A percentile compares a stretch with the other conserved stretches of the same genome.
phyloP scores from a whole-genome alignment of 352 stramenopile species.

The Pythium periplocum region DNA sequence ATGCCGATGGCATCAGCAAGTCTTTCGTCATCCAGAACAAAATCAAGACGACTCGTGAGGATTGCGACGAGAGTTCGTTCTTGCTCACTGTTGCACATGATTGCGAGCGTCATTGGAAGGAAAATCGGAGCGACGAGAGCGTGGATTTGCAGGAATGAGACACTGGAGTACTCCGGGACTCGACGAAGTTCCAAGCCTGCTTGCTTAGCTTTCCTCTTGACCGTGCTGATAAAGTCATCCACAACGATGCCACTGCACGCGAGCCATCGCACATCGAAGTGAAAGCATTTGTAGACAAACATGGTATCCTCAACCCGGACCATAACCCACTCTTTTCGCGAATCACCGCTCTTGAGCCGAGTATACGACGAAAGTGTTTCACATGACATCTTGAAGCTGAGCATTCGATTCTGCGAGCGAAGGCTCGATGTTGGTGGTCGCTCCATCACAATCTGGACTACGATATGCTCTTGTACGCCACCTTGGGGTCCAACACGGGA shows the following conservation, averaged over 20 bases:
- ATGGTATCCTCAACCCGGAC: slow-evolving; percentile 60
- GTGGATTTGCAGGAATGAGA: slow-evolving; percentile 71
- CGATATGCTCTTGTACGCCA: slow-evolving; percentile 42
- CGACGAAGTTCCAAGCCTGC: slow-evolving; percentile 55
- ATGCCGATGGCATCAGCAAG: slow-evolving; percentile 62
- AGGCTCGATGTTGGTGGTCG: slow-evolving; percentile 9
- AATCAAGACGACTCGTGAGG: slow-evolving; percentile 44
- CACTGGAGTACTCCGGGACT: slow-evolving; percentile 69
- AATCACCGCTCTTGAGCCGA: slow-evolving; percentile 35
- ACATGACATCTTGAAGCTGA: slow-evolving; percentile 45
- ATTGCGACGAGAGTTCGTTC: slow-evolving; percentile 22
- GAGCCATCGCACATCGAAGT: slow-evolving; percentile 73
- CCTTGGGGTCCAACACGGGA: slow-evolving; percentile 46
- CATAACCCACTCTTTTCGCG: slow-evolving; percentile 69
- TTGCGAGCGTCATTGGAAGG: slow-evolving; percentile 28
- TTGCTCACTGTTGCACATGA: slow-evolving; percentile 16
- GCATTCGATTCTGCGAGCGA: slow-evolving; percentile 3
- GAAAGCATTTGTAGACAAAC: slow-evolving; percentile 48
- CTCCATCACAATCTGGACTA: slow-evolving; percentile 34
- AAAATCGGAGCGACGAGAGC: slow-evolving; percentile 64
- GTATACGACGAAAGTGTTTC: slow-evolving; percentile 23
- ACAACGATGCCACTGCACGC: slow-evolving; percentile 71
- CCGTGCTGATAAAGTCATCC: slow-evolving; percentile 65
- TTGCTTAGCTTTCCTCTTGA: slow-evolving; percentile 66
- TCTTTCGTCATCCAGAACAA: slow-evolving; percentile 64